These are phyloP conservation scores for Plasmopara viticola DNA, from an alignment of 352 stramenopile genomes.

Conservation along the genomic window DNA sequence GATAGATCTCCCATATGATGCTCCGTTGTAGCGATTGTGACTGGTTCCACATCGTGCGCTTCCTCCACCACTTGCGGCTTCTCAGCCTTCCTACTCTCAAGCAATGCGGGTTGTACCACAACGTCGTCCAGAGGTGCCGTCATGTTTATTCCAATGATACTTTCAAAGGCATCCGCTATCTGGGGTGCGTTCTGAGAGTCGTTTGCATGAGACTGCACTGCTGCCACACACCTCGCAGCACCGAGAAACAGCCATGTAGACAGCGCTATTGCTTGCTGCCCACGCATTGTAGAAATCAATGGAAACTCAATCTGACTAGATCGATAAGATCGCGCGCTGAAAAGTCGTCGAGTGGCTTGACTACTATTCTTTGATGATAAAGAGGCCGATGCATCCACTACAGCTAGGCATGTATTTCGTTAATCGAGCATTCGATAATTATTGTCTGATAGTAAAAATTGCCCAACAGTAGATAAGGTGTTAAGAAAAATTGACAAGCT, in stretches of 20 bases:
- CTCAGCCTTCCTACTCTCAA: slow-evolving; percentile 11
- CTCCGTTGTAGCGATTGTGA: slow-evolving; percentile 1
- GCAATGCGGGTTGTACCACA: slow-evolving; percentile 5
- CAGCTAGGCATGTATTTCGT: not conserved
- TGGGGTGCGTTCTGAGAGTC: slow-evolving; percentile 4
- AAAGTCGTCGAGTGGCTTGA: slow-evolving; percentile 6
- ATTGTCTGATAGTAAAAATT: not conserved
- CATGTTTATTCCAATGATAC: slow-evolving; percentile 7
- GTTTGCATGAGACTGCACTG: not conserved
- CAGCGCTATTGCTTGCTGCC: slow-evolving; percentile 2
- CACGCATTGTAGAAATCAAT: slow-evolving; percentile 7
- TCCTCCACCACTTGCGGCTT: not conserved
- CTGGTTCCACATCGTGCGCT: slow-evolving; percentile 7
- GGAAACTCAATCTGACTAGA: slow-evolving; percentile 11
- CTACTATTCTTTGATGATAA: not conserved
- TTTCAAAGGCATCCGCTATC: slow-evolving; percentile 16
- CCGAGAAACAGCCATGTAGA: slow-evolving; percentile 5
- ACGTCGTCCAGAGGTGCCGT: slow-evolving; percentile 17
- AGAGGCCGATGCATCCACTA: not conserved
- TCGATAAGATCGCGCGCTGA: slow-evolving; percentile 15
- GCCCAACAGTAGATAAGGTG: not conserved
- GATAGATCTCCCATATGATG: not conserved
- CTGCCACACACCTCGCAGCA: not conserved
- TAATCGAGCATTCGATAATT: too few species aligned
- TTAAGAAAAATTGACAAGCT: not conserved